Conservation (phyloP, 192 early-diverging fungal species). For the Gorgonomyces haynaldii region DNA sequence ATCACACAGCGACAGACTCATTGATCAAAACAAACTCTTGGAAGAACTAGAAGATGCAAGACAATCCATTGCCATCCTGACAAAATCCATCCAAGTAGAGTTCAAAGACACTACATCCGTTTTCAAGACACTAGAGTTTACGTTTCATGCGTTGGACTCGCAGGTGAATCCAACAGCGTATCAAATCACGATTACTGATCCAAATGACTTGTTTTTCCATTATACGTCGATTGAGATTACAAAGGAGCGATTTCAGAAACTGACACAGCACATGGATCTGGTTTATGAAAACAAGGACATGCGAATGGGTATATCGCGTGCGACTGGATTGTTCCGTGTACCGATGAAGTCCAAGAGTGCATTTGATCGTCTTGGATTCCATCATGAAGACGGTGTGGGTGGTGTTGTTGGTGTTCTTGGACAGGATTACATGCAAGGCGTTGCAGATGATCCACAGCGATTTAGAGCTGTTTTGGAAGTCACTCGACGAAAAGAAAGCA, state of each 20-base stretch:
- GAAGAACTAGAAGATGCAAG: no score
- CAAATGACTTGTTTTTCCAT: conserved; percentile 3
- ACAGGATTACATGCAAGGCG: not conserved
- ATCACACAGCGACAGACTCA: no score
- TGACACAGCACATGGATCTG: not conserved
- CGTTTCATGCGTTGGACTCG: no score
- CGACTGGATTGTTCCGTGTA: not conserved
- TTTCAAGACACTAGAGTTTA: no score
- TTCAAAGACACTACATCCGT: no score
- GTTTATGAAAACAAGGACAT: not conserved
- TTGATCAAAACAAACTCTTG: no score
- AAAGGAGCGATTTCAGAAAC: not conserved
- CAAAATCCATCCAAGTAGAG: no score
- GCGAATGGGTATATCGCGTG: not conserved
- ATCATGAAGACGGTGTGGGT: not conserved
- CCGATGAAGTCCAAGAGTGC: not conserved
- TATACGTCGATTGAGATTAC: conserved; percentile 9
- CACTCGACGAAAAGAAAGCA: not conserved
- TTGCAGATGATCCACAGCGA: not conserved
- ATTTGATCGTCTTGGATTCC: not conserved
- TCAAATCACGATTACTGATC: conserved; percentile 3
- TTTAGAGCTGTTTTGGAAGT: not conserved
- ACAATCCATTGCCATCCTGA: no score
- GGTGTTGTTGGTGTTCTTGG: not conserved
- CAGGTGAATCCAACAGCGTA: not conserved